Percentiles rank a stretch among this genome's conserved stretches.
Conservation (phyloP, 371 early-diverging fungal species). For the Mucor plumbeus region DNA sequence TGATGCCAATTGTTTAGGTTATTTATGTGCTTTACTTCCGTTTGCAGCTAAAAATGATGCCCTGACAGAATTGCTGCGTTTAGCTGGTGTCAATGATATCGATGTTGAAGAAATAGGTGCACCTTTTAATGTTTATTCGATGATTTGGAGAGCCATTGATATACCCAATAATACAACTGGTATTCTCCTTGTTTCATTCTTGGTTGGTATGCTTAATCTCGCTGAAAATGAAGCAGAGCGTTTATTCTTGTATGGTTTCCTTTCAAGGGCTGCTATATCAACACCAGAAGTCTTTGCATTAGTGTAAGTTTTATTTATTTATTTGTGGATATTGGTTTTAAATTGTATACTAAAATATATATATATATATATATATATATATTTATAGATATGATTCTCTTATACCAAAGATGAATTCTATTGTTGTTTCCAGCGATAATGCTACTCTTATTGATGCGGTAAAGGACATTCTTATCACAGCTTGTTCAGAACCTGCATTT, state of each 20-base stretch:
- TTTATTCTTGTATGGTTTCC: slow-evolving; percentile 67
- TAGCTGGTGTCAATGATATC: slow-evolving; percentile 48
- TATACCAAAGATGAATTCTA: slow-evolving; percentile 55
- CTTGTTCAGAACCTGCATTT: slow-evolving; percentile 65
- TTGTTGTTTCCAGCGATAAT: slow-evolving; percentile 53
- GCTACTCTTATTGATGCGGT: slow-evolving; percentile 51
- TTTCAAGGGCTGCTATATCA: slow-evolving; percentile 58
- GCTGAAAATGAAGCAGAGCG: slow-evolving; percentile 70
- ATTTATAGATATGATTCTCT: slow-evolving; percentile 51
- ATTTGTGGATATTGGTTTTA: too few species aligned
- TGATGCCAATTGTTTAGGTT: slow-evolving; percentile 39
- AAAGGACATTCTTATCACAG: slow-evolving; percentile 71
- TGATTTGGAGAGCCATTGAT: slow-evolving; percentile 35
- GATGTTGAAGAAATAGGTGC: slow-evolving; percentile 16
- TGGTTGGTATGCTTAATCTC: slow-evolving; percentile 67
- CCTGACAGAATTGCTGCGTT: slow-evolving; percentile 45
- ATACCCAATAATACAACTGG: slow-evolving; percentile 58
- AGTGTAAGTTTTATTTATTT: slow-evolving; percentile 13
- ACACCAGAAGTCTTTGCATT: slow-evolving; percentile 64
- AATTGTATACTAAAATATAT: not conserved
- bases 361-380: too few species aligned
- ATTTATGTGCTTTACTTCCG: slow-evolving; percentile 53
- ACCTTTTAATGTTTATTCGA: slow-evolving; percentile 8
- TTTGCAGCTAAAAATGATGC: slow-evolving; percentile 53
- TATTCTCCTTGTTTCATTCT: slow-evolving; percentile 62